Conservation (phyloP, 2,329 filamentous ascomycete species). For the Phialophora tarda region DNA sequence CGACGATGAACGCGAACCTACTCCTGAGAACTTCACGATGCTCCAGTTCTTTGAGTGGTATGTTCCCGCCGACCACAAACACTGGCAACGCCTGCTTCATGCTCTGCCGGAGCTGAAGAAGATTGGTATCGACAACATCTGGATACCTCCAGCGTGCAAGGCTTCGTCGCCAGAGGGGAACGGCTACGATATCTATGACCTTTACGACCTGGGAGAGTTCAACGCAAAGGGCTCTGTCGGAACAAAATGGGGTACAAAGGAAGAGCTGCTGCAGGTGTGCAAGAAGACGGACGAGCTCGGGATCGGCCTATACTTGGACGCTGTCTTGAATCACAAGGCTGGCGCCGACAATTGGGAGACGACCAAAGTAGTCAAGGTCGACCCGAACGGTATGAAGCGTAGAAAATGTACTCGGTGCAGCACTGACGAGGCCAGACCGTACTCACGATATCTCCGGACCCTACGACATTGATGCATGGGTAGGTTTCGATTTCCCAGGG, state of each 20-base stretch:
- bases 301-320: slow-evolving; percentile 63
- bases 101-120: slow-evolving; percentile 58
- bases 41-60: slow-evolving; percentile 72
- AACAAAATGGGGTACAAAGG: slow-evolving; percentile 69
- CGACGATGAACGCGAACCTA: slow-evolving; percentile 21
- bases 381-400: slow-evolving; percentile 48
- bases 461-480: slow-evolving; percentile 67
- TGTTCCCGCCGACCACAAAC: slow-evolving; percentile 60
- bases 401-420: background rate
- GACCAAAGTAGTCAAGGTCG: slow-evolving; percentile 65
- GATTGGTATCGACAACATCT: slow-evolving; percentile 62
- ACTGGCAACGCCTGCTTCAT: slow-evolving; percentile 60
- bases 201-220: slow-evolving; percentile 69
- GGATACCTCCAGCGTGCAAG: slow-evolving; percentile 69
- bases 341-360: slow-evolving; percentile 66
- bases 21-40: slow-evolving; percentile 48
- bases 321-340: slow-evolving; percentile 69
- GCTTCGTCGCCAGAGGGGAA: slow-evolving; percentile 62
- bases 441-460: slow-evolving; percentile 56
- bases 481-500: slow-evolving; percentile 66
- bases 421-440: slow-evolving; percentile 50
- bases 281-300: slow-evolving; percentile 39
- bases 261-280: slow-evolving; percentile 50
- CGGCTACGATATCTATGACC: slow-evolving; percentile 68
- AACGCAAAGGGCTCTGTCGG: slow-evolving; percentile 62